Evolutionary conservation across 2,329 filamentous ascomycete species (phyloP), one percentile per base, ranked within the genome.

Genomic region (Cladophialophora chaetospira): DNA sequence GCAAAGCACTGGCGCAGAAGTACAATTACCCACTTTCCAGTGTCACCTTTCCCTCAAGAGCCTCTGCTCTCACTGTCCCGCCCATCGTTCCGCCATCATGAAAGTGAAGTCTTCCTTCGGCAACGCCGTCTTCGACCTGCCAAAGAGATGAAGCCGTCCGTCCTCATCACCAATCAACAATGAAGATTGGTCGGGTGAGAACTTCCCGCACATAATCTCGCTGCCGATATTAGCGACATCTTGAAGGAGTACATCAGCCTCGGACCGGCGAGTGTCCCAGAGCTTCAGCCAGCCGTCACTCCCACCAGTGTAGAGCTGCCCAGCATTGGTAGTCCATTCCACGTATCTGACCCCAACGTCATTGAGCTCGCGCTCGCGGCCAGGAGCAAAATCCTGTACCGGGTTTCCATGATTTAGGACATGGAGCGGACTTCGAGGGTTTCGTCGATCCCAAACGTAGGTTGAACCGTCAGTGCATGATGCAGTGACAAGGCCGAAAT

Each of bases 401-500:
- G 82, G 77, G 0, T 68, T 64, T 0, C 77, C 81, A 63, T 87
- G 84, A 1, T 63, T 61, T 2, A 87, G 70, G 6, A 66, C 68
- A 55, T 82, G 80, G 0, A 86, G 66, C 8, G 79, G 71, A 13
- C 67, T 59, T 31, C 76, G 70, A 0, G 73, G 72, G 11, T 70
- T 70, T 1, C 84, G 79, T 25, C 73, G 67, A 65, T 87, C 84
- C 82, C 83, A 87, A 4, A 86, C 72, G 67, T 85, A 86, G 0
- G 81, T 80, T 26, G 73, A 73, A 2, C 83, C 82, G 67, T 85
- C 77, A 0, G 84, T 86, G 60, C 83, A 85, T 9, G 82, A 82
- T 10, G 81, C 82, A 5, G 82, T 80, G 10, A 86, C 71, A 53
- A 84, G 73, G 33, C 77, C 75, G 1, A 79, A 55, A 44, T 74